A percentile compares a stretch with the other conserved stretches of the same genome.
These are phyloP conservation scores for Pseudoscleropodium purum DNA, from an alignment of 225 moss, liverwort and hornwort genomes.

Conservation along the genomic window DNA sequence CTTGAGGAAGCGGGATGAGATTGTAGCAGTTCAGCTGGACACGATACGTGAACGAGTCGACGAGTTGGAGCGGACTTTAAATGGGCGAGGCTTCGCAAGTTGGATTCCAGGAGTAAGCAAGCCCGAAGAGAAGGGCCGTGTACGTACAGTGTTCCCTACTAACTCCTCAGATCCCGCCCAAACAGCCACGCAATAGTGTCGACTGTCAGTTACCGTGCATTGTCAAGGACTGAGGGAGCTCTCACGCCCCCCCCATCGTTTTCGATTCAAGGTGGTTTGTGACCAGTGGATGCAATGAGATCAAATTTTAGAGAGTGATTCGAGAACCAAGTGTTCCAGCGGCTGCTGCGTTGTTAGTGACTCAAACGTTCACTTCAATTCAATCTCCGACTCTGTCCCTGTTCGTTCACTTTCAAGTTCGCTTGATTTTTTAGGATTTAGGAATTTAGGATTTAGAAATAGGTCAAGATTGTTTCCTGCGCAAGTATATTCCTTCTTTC, in stretches of 20 bases:
- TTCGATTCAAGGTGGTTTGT: not conserved
- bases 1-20: constrained; percentile 50
- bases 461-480: not conserved
- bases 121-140: constrained; percentile 20
- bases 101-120: constrained; percentile 44
- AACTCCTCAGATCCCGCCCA: constrained; percentile 20
- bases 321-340: not conserved
- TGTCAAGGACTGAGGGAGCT: not conserved
- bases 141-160: constrained; percentile 25
- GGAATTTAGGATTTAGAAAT: not conserved
- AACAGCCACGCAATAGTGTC: constrained; percentile 12
- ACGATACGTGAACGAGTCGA: constrained; percentile 35
- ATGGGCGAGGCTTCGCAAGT: constrained; percentile 31
- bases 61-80: constrained; percentile 40
- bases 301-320: not conserved
- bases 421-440: not conserved
- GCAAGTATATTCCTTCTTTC: not conserved
- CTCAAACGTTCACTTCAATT: not conserved
- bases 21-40: constrained; percentile 35
- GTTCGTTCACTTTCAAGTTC: not conserved
- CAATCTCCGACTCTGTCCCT: not conserved
- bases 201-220: not conserved
- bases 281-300: not conserved
- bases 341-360: not conserved
- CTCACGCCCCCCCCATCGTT: not conserved